Evolutionary conservation across 208 protist genomes (phyloP).

Genomic region (Leishmania gerbilli): DNA sequence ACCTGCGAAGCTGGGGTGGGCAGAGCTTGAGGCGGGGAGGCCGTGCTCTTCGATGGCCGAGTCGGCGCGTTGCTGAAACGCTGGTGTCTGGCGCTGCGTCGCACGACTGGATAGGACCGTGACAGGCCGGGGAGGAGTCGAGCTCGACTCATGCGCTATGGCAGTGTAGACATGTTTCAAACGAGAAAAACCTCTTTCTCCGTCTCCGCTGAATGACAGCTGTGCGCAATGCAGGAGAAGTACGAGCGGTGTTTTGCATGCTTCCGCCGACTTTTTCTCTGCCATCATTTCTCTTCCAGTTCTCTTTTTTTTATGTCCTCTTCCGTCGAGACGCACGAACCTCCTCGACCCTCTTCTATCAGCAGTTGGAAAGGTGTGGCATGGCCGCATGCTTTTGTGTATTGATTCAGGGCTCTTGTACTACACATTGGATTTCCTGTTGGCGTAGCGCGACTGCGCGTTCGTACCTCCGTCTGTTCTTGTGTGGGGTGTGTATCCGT

Average conservation of each 20-base stretch:
- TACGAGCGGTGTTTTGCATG: background rate
- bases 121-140: background rate
- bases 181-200: background rate
- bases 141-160: background rate
- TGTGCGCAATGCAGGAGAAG: background rate
- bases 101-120: background rate
- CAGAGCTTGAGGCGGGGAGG: background rate
- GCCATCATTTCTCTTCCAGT: background rate
- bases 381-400: background rate
- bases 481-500: background rate
- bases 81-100: background rate
- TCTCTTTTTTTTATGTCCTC: background rate
- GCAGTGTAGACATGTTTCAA: background rate
- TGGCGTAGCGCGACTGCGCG: background rate
- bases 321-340: background rate
- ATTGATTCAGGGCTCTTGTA: conserved; percentile 7
- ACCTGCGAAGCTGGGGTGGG: background rate
- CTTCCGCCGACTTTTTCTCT: background rate
- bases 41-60: background rate
- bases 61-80: background rate
- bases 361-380: background rate
- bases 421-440: conserved; percentile 11
- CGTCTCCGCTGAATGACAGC: background rate
- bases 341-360: background rate
- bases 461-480: background rate